These are phyloP conservation scores for Beauveria australis DNA, from an alignment of 2,329 filamentous ascomycete genomes.

Conservation along the genomic window DNA sequence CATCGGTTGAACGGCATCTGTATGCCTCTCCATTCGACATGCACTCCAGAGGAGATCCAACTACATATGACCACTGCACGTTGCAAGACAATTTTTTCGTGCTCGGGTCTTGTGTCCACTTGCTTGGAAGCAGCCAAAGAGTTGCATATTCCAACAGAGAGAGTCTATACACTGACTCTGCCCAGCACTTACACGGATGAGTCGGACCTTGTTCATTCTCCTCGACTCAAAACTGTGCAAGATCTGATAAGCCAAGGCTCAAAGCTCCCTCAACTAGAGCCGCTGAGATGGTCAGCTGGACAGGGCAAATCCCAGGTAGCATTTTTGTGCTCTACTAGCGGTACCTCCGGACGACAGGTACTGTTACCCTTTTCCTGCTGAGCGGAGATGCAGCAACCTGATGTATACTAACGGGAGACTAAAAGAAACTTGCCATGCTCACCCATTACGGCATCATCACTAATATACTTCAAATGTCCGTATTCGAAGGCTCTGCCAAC, in stretches of 20 bases:
- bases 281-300: not conserved
- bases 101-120: not conserved
- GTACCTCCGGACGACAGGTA: slow-evolving; percentile 13
- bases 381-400: no score
- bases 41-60: not conserved
- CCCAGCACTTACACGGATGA: not conserved
- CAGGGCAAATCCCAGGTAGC: slow-evolving; percentile 6
- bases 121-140: not conserved
- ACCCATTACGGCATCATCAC: slow-evolving; percentile 7
- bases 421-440: not conserved
- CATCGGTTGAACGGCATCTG: not conserved
- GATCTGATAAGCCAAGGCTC: not conserved
- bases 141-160: not conserved
- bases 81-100: not conserved
- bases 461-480: not conserved
- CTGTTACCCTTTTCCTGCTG: not conserved
- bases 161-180: not conserved
- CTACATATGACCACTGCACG: not conserved
- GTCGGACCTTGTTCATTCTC: not conserved
- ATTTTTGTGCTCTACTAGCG: slow-evolving; percentile 11
- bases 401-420: not conserved
- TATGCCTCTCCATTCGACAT: not conserved
- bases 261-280: not conserved
- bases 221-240: not conserved
- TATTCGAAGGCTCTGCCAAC: not conserved